Conservation (phyloP, 2,329 filamentous ascomycete genomes). For the Alternaria gansuensis region DNA sequence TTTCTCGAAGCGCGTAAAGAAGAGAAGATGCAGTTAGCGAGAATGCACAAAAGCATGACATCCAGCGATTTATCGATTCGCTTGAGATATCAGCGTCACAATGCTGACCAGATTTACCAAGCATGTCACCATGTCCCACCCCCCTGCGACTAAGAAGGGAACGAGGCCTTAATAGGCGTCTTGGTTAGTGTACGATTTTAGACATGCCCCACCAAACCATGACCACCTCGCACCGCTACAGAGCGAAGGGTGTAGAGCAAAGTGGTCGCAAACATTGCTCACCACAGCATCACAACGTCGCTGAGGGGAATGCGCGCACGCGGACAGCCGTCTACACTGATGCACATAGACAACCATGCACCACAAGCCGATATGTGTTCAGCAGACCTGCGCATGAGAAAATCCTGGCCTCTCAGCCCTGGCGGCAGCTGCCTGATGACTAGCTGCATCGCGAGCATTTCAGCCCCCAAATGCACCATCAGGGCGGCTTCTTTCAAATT, state of each 20-base stretch:
- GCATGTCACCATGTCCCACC: slow-evolving; percentile 11
- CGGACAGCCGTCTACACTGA: slow-evolving; percentile 19
- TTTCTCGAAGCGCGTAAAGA: slow-evolving; percentile 17
- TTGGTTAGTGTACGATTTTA: slow-evolving; percentile 16
- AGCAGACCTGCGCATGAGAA: slow-evolving; percentile 35
- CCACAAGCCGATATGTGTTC: slow-evolving; percentile 22
- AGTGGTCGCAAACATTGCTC: slow-evolving; percentile 11
- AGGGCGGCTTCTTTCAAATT: slow-evolving; percentile 34
- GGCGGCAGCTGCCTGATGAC: slow-evolving; percentile 42
- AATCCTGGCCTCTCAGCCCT: slow-evolving; percentile 31
- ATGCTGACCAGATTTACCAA: neutral
- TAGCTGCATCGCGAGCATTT: slow-evolving; percentile 41
- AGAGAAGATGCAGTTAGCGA: neutral
- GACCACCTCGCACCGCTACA: slow-evolving; percentile 8
- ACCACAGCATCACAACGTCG: slow-evolving; percentile 12
- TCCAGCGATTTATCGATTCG: slow-evolving; percentile 13
- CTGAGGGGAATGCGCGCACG: slow-evolving; percentile 16
- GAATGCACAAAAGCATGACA: slow-evolving; percentile 10
- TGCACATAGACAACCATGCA: slow-evolving; percentile 13
- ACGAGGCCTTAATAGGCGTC: slow-evolving; percentile 11
- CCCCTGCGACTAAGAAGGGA: slow-evolving; percentile 12
- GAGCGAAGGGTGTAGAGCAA: slow-evolving; percentile 9
- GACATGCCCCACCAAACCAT: slow-evolving; percentile 19
- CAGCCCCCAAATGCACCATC: slow-evolving; percentile 34
- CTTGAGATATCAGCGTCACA: slow-evolving; percentile 1